Base-by-base conservation (phyloP, 2,329 filamentous ascomycete genomes). In the Fusarium lyarnte region DNA sequence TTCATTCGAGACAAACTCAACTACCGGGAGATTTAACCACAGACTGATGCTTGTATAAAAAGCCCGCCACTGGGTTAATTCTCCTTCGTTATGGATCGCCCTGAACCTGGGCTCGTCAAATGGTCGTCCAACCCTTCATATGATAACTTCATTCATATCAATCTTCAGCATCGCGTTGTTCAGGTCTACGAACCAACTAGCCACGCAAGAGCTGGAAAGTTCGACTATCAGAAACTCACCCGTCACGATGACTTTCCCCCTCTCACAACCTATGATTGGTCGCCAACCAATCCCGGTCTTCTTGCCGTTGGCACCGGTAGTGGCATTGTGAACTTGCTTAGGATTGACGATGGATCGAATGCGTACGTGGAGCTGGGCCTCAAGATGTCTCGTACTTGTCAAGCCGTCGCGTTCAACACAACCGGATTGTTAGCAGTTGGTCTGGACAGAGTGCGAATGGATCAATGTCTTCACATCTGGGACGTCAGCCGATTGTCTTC, bases 401-500 rank as follows among this genome's bases (percentile, higher is more conserved):
- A 95, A 76, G 92, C 93, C 2, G 92, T 96, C 43, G 91, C 93
- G 7, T 94, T 96, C 82, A 95, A 91, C 77, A 90, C 89, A 7
- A 86, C 85, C 9, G 91, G 92, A 23, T 85, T 93, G 62, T 84
- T 97, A 57, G 94, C 93, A 14, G 93, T 94, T 33, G 94, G 93
- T 3, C 85, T 96, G 57, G 94, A 96, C 76, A 88, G 93, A 74
- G 93, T 95, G 29, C 89, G 94, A 36, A 94, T 93, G 81, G 94
- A 96, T 78, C 89, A 92, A 70, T 94, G 92, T 75, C 86, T 97
- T 53, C 93, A 95, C 76, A 91, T 96, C 35, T 96, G 93, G 88
- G 93, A 97, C 79, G 87, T 94, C 60, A 91, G 89, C 74, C 88
- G 89, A 42, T 85, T 90, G 52, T 87, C 85, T 25, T 85, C 81